Percentiles rank a stretch among this genome's conserved stretches.
phyloP scores from a whole-genome alignment of 1,139 yeast species.

The Kurtzmaniella quercitrusa region DNA sequence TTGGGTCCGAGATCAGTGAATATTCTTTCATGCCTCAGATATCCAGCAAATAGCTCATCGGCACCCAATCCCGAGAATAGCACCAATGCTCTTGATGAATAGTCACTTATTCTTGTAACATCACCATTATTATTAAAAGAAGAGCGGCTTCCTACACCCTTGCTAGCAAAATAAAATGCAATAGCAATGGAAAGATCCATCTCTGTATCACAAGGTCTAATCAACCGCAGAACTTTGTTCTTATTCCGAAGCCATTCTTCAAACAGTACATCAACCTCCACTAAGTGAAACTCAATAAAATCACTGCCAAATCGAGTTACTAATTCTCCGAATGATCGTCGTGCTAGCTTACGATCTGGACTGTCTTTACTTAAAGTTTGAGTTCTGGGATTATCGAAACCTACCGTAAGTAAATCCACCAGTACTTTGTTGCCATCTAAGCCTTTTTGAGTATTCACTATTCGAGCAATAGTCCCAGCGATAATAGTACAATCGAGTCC shows the following conservation, averaged over 20 bases:
- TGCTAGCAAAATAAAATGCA: conserved; percentile 89
- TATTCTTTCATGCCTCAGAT: conserved; percentile 66
- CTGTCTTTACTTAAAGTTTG: conserved; percentile 55
- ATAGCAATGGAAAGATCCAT: conserved; percentile 95
- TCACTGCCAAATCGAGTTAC: conserved; percentile 29
- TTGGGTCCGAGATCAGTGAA: conserved; percentile 28
- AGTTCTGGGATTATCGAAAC: conserved; percentile 88
- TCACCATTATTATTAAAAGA: conserved; percentile 11
- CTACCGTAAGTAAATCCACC: conserved; percentile 83
- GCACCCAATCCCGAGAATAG: conserved; percentile 95
- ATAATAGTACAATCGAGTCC: conserved; percentile 89
- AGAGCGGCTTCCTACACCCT: conserved; percentile 28
- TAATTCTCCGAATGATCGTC: conserved; percentile 55
- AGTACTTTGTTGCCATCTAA: conserved; percentile 3
- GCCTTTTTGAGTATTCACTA: background rate
- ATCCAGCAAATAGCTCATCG: conserved; percentile 92
- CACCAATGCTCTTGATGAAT: conserved; percentile 58
- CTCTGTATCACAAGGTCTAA: conserved; percentile 82
- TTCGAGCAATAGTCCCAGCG: conserved; percentile 42
- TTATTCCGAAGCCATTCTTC: conserved; percentile 54
- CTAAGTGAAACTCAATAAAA: conserved; percentile 37
- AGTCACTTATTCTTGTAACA: conserved; percentile 14
- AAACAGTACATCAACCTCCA: conserved; percentile 72
- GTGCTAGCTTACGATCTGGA: conserved; percentile 79
- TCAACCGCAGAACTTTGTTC: conserved; percentile 54